Base-by-base conservation (phyloP, 176 grass and related monocot genomes). In the maize (Zea mays) region DNA sequence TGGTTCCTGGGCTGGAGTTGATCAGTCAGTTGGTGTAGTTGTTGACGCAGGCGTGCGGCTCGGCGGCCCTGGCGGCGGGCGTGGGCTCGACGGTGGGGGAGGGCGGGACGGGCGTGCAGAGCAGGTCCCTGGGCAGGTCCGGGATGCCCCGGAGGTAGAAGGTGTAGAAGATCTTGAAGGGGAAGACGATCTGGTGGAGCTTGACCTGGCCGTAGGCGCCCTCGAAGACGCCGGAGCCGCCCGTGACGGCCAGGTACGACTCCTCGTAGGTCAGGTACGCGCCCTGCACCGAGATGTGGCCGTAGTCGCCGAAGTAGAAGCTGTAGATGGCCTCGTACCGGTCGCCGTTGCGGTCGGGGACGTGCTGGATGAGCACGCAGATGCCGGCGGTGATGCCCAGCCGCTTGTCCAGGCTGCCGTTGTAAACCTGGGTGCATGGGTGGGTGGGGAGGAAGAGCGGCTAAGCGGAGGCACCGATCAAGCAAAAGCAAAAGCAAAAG, bases 121-220 rank as follows among this genome's bases (percentile, higher is more conserved):
- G 79, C 72, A 96, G 93, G 6, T 92, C 93, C 5, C 6, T 2
- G 0, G 93, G 93, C 44, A 96, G 83, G 62, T 96, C 93, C 13
- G 87, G 81, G 80, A 96, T 90, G 52, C 93, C 93, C 56, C 62
- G 73, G 82, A 96, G 89, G 85, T 96, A 96, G 87, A 96, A 96
- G 14, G 93, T 96, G 69, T 96, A 92, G 82, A 96, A 96, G 82
- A 96, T 62, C 90, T 96, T 96, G 82, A 96, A 92, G 0, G 93
- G 93, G 76, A 88, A 96, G 34, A 96, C 71, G 55, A 96, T 90
- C 80, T 96, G 93, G 65, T 96, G 74, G 50, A 96, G 87, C 87
- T 96, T 96, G 14, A 96, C 87, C 83, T 96, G 86, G 0, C 93
- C 93, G 82, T 96, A 90, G 2, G 7, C 93, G 52, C 93, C 93